Evolutionary conservation across 768 basidiomycete species (phyloP), one percentile per base, ranked within the genome.

Genomic region (Collybia nuda): DNA sequence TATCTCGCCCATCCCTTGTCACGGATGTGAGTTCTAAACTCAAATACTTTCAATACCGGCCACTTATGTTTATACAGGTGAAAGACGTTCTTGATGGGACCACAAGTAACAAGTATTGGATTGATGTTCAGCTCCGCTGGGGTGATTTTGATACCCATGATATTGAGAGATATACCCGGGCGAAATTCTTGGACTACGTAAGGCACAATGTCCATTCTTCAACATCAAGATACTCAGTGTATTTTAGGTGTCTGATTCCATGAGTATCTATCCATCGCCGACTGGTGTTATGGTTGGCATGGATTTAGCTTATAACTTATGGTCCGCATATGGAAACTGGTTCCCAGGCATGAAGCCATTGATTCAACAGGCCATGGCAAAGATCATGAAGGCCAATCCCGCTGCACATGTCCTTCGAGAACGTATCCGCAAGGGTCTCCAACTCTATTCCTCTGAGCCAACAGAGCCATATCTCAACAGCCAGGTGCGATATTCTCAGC

Each of bases 311-410:
- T 98, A 98, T 73, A 99, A 98, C 69, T 63, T 99, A 52, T 97
- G 97, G 91, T 96, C 96, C 24, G 96, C 92, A 1, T 99, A 96
- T 61, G 97, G 97, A 54, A 96, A 96, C 67, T 98, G 92, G 93
- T 97, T 98, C 88, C 97, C 97, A 12, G 96, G 97, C 40, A 83
- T 98, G 80, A 98, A 98, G 71, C 95, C 95, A 4, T 79, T 99
- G 53, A 87, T 99, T 51, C 96, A 97, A 67, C 95, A 97, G 70
- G 97, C 96, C 5, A 97, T 99, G 94, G 93, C 90, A 11, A 99
- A 98, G 80, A 90, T 99, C 67, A 96, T 98, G 93, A 99, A 99
- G 71, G 97, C 97, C 46, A 98, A 99, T 62, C 97, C 97, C 21
- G 97, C 97, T 12, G 86, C 89, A 47, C 97, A 98, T 65, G 97